Conservation (phyloP, 148 eudicot species). For the Hydrangea macrophylla region DNA sequence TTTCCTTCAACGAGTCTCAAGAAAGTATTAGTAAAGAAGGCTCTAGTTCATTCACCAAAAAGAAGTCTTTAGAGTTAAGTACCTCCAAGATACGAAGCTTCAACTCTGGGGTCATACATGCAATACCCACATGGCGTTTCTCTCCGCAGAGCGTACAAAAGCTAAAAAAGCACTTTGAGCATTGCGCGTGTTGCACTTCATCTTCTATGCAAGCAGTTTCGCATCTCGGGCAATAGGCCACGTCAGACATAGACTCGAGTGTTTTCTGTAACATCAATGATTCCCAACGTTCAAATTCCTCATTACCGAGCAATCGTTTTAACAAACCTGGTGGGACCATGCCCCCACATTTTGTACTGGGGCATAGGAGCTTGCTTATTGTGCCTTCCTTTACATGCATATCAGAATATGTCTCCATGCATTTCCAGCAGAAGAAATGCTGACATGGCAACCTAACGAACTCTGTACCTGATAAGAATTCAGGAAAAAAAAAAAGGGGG, state of each 20-base stretch:
- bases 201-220: constrained; percentile 89
- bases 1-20: too few relatives aligned
- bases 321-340: constrained; percentile 87
- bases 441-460: constrained; percentile 80
- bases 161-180: constrained; percentile 86
- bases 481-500: constrained; percentile 6
- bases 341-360: constrained; percentile 75
- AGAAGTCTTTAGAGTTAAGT: constrained; percentile 10
- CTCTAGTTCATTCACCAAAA: too few relatives aligned
- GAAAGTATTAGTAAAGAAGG: too few relatives aligned
- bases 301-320: constrained; percentile 63
- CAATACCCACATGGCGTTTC: constrained; percentile 70
- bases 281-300: constrained; percentile 85
- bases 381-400: constrained; percentile 82
- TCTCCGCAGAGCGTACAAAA: constrained; percentile 91
- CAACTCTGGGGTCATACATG: constrained; percentile 84
- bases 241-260: constrained; percentile 85
- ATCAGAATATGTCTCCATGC: constrained; percentile 77
- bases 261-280: constrained; percentile 73
- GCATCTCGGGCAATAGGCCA: constrained; percentile 93
- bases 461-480: constrained; percentile 67
- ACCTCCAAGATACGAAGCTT: constrained; percentile 75
- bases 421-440: constrained; percentile 83
- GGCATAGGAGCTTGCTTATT: constrained; percentile 67
- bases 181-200: constrained; percentile 82